Percentiles rank a stretch among this genome's conserved stretches.
These are phyloP conservation scores for Cercospora sp. DNA, from an alignment of 2,329 filamentous ascomycete genomes.

Conservation along the genomic window DNA sequence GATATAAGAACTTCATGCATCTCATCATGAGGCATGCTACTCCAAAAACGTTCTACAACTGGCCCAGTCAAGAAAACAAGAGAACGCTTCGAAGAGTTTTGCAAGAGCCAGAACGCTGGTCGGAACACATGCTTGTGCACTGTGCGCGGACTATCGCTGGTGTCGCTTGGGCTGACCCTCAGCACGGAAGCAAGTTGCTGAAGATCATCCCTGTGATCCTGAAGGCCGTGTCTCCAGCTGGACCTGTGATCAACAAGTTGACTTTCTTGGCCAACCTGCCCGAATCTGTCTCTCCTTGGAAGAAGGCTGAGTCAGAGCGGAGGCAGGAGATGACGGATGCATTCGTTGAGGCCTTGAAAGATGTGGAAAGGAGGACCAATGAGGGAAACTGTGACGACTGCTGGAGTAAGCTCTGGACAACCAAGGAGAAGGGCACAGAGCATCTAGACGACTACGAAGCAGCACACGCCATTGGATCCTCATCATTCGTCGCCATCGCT, in stretches of 20 bases:
- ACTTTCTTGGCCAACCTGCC: conserved; percentile 39
- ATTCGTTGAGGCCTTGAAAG: conserved; percentile 38
- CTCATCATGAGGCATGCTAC: conserved; percentile 38
- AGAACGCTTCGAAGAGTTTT: conserved; percentile 37
- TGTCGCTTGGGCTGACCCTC: conserved; percentile 39
- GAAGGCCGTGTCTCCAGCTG: conserved; percentile 39
- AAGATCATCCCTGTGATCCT: conserved; percentile 39
- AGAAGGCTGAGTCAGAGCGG: conserved; percentile 33
- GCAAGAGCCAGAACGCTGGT: conserved; percentile 38
- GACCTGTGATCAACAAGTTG: conserved; percentile 40
- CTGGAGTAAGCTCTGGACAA: conserved; percentile 40
- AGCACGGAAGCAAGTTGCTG: conserved; percentile 39
- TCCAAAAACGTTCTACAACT: conserved; percentile 38
- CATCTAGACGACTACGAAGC: conserved; percentile 38
- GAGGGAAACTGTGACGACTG: conserved; percentile 32
- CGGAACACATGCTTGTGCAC: conserved; percentile 39
- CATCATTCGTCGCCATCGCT: conserved; percentile 40
- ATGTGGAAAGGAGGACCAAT: conserved; percentile 34
- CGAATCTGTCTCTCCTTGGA: conserved; percentile 36
- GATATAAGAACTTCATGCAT: conserved; percentile 42
- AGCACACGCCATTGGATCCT: conserved; percentile 39
- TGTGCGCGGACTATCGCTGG: conserved; percentile 39
- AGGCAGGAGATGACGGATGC: conserved; percentile 38
- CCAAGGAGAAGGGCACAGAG: conserved; percentile 37
- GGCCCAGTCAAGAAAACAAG: conserved; percentile 40